phyloP scores from a whole-genome alignment of 1,284 basidiomycete species.

The Malassezia pachydermatis region DNA sequence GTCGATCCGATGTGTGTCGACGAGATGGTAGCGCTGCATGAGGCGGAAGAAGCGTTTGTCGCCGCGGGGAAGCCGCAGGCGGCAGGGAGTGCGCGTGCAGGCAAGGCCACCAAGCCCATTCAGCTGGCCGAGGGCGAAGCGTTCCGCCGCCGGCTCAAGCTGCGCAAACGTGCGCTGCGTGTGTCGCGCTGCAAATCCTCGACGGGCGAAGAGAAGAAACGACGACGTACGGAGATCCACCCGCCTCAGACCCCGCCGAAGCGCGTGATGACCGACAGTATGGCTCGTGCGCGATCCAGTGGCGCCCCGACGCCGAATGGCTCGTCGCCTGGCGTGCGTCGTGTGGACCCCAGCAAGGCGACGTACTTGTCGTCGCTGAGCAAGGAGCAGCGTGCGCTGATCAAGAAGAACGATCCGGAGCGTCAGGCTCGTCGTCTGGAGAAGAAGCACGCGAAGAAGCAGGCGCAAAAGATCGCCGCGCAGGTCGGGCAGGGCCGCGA shows the following conservation, averaged over 20 bases:
- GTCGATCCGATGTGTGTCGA: slow-evolving; percentile 54
- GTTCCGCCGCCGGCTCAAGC: slow-evolving; percentile 40
- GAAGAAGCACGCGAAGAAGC: slow-evolving; percentile 38
- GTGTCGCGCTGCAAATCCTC: slow-evolving; percentile 39
- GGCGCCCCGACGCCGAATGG: slow-evolving; percentile 45
- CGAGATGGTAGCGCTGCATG: slow-evolving; percentile 39
- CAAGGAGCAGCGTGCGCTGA: slow-evolving; percentile 32
- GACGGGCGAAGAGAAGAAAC: slow-evolving; percentile 20
- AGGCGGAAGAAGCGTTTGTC: slow-evolving; percentile 39
- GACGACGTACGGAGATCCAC: background rate
- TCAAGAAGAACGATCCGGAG: slow-evolving; percentile 36
- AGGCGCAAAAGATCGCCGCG: slow-evolving; percentile 3
- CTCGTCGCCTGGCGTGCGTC: slow-evolving; percentile 25
- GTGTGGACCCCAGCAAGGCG: slow-evolving; percentile 19
- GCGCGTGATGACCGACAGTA: slow-evolving; percentile 8
- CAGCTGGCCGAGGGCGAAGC: slow-evolving; percentile 26
- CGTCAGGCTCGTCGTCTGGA: slow-evolving; percentile 31
- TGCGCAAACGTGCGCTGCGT: slow-evolving; percentile 34
- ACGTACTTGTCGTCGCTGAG: slow-evolving; percentile 25
- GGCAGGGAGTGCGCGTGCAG: background rate
- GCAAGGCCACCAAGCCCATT: slow-evolving; percentile 10
- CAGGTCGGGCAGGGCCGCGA: slow-evolving; percentile 12
- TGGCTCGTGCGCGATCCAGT: slow-evolving; percentile 21
- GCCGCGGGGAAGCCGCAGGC: slow-evolving; percentile 14
- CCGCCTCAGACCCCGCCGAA: slow-evolving; percentile 14